A percentile compares a stretch with the other conserved stretches of the same genome.
phyloP scores from a whole-genome alignment of 495 filamentous ascomycete genomes.

The Penicillium bialowiezense region DNA sequence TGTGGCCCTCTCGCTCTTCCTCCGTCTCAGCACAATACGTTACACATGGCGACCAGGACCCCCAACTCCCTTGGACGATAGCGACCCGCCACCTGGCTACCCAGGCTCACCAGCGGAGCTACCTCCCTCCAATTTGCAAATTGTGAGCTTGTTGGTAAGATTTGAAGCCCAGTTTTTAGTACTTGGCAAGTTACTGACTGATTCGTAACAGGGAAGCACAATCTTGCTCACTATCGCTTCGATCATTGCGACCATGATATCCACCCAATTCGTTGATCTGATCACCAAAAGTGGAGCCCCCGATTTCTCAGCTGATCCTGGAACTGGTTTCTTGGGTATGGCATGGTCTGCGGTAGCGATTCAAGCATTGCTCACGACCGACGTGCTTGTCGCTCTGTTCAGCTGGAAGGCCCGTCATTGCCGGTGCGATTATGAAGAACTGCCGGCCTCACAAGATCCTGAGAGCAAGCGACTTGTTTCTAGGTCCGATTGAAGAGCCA shows the following conservation, averaged over 20 bases:
- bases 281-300: slow-evolving; percentile 8
- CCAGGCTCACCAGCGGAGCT: neutral
- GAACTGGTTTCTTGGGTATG: slow-evolving; percentile 11
- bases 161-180: too few relatives aligned
- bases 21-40: neutral
- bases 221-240: slow-evolving; percentile 8
- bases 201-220: slow-evolving; percentile 1
- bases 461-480: slow-evolving; percentile 1
- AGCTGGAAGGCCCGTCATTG: slow-evolving; percentile 2
- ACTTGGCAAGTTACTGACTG: neutral
- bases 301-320: slow-evolving; percentile 6
- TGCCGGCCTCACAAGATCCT: neutral
- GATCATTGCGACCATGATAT: slow-evolving; percentile 11
- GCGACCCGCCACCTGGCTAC: neutral
- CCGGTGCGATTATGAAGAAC: slow-evolving; percentile 5
- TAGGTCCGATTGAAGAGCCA: neutral
- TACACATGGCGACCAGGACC: neutral
- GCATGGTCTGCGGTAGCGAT: slow-evolving; percentile 12
- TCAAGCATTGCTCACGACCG: slow-evolving; percentile 7
- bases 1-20: neutral
- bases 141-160: neutral
- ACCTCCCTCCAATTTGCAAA: neutral
- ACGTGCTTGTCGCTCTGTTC: slow-evolving; percentile 2
- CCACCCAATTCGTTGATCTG: slow-evolving; percentile 10
- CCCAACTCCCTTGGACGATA: neutral